A percentile compares a stretch with the other conserved stretches of the same genome.
phyloP scores from a whole-genome alignment of 78 protist genomes.

The Dictyostelium purpureum region DNA sequence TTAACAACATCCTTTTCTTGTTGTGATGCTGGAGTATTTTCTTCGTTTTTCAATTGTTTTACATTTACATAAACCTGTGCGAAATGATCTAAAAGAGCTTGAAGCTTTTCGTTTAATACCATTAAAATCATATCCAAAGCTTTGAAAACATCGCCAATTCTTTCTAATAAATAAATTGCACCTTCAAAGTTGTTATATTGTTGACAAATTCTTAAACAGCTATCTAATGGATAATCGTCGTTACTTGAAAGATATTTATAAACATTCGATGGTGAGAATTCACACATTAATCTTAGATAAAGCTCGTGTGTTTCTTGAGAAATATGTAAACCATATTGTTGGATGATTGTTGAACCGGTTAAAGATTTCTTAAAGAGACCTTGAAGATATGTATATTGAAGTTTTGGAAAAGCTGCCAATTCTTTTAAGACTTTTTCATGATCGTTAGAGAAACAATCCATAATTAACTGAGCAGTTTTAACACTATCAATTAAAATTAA shows the following conservation, averaged over 20 bases:
- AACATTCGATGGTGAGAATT: constrained; percentile 54
- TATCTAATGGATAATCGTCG: constrained; percentile 80
- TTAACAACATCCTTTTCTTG: constrained; percentile 55
- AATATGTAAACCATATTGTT: constrained; percentile 47
- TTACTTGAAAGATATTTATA: constrained; percentile 28
- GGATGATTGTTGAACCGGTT: neutral
- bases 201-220: constrained; percentile 77
- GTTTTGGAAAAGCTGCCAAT: constrained; percentile 55
- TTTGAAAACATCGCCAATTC: constrained; percentile 78
- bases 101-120: constrained; percentile 9
- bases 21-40: neutral
- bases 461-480: constrained; percentile 66
- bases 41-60: constrained; percentile 11
- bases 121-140: constrained; percentile 72
- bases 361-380: constrained; percentile 33
- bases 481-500: constrained; percentile 54
- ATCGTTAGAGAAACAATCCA: constrained; percentile 60
- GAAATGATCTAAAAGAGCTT: constrained; percentile 18
- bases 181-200: constrained; percentile 79
- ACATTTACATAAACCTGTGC: constrained; percentile 44
- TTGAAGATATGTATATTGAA: constrained; percentile 58
- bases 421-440: constrained; percentile 64
- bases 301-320: constrained; percentile 65
- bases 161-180: constrained; percentile 69
- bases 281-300: constrained; percentile 67